Evolutionary conservation across 352 stramenopile genomes (phyloP), one percentile per base, ranked within the genome.

Genomic region (Globisporangium nagaii): DNA sequence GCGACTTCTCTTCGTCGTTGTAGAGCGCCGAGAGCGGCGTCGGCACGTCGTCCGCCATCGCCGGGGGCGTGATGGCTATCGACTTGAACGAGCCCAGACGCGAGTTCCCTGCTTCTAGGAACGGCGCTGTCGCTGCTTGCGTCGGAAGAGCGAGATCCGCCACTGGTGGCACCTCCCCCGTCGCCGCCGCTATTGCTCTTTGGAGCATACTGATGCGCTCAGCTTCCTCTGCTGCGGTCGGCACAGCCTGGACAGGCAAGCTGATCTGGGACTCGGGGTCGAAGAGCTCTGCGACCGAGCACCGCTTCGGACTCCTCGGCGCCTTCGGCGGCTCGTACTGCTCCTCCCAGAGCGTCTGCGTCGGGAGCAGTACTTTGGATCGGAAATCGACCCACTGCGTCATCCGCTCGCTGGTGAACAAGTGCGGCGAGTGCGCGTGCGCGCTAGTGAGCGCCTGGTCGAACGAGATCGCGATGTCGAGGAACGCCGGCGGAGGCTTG

Each of bases 391-490:
- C 59, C 78, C 78, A 91, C 10, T 57, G 55, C 3, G 58, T 56
- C 53, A 75, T 71, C 2, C 68, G 47, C 2, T 71, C 67, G 7
- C 15, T 32, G 2, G 30, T 22, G 41, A 88, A 84, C 28, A 82
- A 55, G 19, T 79, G 71, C 2, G 78, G 66, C 0, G 73, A 78
- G 58, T 82, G 75, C 1, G 75, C 73, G n/a, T 75, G 75, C 2
- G 78, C 78, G 7, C 63, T 79, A 0, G 72, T 85, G 11, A 91
- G 63, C 12, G 78, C 75, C 60, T 91, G 78, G 45, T 91, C 81
- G 34, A 89, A 73, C 9, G 78, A 89, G 42, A 91, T 88, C 17
- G 78, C 75, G 15, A 89, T 73, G 53, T 91, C 81, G 25, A 88
- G 63, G 45, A 89, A 81, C 7, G 71, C 71, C 13, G 81, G 66